Evolutionary conservation across 805 yeast species (phyloP).

Genomic region (Tetrapisispora fleetii): DNA sequence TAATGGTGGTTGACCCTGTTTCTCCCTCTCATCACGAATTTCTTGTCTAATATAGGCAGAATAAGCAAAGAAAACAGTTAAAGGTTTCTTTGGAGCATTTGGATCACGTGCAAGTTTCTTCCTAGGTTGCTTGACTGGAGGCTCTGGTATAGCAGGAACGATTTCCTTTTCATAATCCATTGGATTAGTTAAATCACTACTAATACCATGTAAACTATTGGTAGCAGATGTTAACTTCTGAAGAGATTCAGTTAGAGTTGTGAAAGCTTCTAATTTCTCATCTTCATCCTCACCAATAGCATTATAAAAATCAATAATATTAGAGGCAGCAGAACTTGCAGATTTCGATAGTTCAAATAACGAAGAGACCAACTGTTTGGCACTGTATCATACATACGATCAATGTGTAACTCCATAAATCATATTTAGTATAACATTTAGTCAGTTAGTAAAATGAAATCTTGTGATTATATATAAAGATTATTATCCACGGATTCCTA

Average conservation of each 20-base stretch:
- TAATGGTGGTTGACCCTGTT: slow-evolving; percentile 49
- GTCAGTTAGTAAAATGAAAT: slow-evolving; percentile 4
- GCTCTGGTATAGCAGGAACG: neutral
- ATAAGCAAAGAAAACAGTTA: slow-evolving; percentile 76
- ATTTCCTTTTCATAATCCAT: slow-evolving; percentile 26
- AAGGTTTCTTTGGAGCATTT: slow-evolving; percentile 90
- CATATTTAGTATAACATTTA: neutral
- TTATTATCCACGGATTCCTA: no score
- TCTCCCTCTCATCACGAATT: slow-evolving; percentile 57
- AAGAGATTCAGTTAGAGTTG: slow-evolving; percentile 34
- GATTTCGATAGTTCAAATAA: slow-evolving; percentile 76
- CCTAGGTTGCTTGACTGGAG: slow-evolving; percentile 27
- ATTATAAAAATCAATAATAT: slow-evolving; percentile 68
- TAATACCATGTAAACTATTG: slow-evolving; percentile 22
- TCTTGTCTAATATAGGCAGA: slow-evolving; percentile 64
- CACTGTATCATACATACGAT: neutral
- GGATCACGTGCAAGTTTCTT: slow-evolving; percentile 66
- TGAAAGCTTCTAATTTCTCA: slow-evolving; percentile 37
- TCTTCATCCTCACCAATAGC: slow-evolving; percentile 40
- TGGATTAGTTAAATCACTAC: slow-evolving; percentile 26
- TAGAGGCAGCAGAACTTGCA: slow-evolving; percentile 76
- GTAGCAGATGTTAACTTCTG: slow-evolving; percentile 33
- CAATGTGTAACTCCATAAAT: neutral
- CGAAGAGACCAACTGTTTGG: slow-evolving; percentile 55
- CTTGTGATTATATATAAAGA: no score